Evolutionary conservation across 345 rosid genomes (phyloP), one percentile per base, ranked within the genome.

Genomic region (Aegle marmelos): DNA sequence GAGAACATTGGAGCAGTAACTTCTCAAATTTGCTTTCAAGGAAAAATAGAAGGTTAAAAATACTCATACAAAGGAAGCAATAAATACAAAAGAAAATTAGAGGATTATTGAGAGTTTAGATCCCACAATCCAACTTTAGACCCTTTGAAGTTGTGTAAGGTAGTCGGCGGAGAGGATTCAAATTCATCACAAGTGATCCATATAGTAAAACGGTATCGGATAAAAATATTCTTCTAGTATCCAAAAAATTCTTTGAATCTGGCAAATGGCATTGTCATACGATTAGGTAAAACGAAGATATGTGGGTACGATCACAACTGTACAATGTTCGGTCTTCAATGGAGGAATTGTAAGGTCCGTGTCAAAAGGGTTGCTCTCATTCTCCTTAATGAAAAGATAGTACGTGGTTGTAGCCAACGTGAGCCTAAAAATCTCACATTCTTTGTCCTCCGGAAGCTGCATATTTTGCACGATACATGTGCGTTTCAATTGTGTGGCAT

Each of bases 301-400:
- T 13, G 13, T 45, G 50, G 28, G 53, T 11, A 30, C 56, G 74
- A 71, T 54, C 59, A 16, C 45, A 53, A 54, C 39, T 10, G 31
- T 60, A 8, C 48, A 57, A 57, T 24, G 76, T 57, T 57, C 34
- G 76, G 31, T 57, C 48, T 57, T 25, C 76, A 57, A 57, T 48
- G 17, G 62, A 33, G 65, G 62, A 10, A 33, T 24, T 22, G 48
- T 54, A 61, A 72, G 60, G 75, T 21, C 58, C 76, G 24, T 34
- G 41, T 72, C 76, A 72, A 72, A 72, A 54, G 6, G 76, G 53
- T 21, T 54, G 25, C 41, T 72, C 76, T 58, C 65, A 57, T 14
- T 72, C 53, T 56, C 75, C 64, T 9, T 0, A 56, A 34, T 57
- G 48, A 36, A 30, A 6, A 45, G 17, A 45, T 45, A 4, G 5